phyloP scores from a whole-genome alignment of 108 stramenopile species.

The Discostella stelligeroides region DNA sequence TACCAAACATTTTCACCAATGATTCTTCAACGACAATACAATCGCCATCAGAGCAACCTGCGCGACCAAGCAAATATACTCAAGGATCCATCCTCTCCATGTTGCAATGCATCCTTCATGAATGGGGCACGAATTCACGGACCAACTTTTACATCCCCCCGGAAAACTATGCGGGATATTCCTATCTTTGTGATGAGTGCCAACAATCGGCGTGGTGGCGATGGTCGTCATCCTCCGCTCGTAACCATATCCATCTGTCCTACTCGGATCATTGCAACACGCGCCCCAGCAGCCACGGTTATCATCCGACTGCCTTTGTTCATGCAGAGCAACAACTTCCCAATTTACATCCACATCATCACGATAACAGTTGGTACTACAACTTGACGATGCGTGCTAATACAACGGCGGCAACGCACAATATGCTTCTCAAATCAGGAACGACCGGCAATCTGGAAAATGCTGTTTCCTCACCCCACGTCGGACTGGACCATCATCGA shows the following conservation, averaged over 20 bases:
- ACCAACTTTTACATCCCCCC: slow-evolving; percentile 54
- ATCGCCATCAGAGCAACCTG: background rate
- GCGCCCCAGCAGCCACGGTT: slow-evolving; percentile 1
- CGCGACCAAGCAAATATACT: background rate
- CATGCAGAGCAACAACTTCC: slow-evolving; percentile 10
- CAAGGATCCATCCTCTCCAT: slow-evolving; percentile 26
- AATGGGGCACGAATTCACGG: slow-evolving; percentile 32
- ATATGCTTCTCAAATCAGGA: background rate
- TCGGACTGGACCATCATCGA: background rate
- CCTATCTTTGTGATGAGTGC: slow-evolving; percentile 31
- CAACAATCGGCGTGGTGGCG: background rate
- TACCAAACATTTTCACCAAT: background rate
- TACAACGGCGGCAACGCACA: background rate
- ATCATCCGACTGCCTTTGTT: slow-evolving; percentile 24
- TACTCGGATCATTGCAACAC: background rate
- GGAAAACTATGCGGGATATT: slow-evolving; percentile 43
- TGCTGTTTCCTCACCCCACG: background rate
- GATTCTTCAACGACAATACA: background rate
- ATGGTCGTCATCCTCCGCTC: too few species aligned
- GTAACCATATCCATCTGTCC: too few species aligned
- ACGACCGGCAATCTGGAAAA: background rate
- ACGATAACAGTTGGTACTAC: background rate
- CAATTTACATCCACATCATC: slow-evolving; percentile 29
- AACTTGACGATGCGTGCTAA: background rate
- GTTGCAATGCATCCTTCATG: slow-evolving; percentile 33